Evolutionary conservation across 2,329 filamentous ascomycete species (phyloP).

Genomic region (Periconia macrospinosa): DNA sequence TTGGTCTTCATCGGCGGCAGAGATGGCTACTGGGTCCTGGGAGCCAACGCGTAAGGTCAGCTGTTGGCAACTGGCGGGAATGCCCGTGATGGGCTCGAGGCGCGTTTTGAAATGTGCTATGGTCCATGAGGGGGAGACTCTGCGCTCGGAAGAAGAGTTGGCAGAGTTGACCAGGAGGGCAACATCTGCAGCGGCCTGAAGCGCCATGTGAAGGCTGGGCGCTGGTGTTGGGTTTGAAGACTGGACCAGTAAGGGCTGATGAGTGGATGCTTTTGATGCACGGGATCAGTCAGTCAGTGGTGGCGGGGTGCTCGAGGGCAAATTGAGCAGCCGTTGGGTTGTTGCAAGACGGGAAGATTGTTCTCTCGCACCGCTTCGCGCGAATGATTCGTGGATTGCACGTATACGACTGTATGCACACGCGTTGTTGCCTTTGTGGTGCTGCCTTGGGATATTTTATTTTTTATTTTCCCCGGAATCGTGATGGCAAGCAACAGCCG

Average conservation of each 20-base stretch:
- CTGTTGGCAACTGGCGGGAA: conserved; percentile 77
- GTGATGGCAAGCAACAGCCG: too few species aligned
- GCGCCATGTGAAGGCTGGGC: conserved; percentile 25
- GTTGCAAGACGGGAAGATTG: too few species aligned
- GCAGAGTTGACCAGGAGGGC: conserved; percentile 75
- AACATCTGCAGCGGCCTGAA: conserved; percentile 66
- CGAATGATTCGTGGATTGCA: too few species aligned
- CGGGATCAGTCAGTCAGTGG: too few species aligned
- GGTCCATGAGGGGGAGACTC: conserved; percentile 90
- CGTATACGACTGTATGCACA: too few species aligned
- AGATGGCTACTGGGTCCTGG: conserved; percentile 65
- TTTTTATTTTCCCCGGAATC: too few species aligned
- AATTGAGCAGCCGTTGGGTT: too few species aligned
- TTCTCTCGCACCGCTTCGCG: too few species aligned
- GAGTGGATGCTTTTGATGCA: neutral
- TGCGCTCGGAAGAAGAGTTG: conserved; percentile 80
- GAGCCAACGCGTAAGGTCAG: conserved; percentile 70
- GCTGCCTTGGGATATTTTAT: too few species aligned
- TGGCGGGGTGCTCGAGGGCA: too few species aligned
- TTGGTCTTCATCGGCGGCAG: conserved; percentile 72
- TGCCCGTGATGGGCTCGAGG: conserved; percentile 89
- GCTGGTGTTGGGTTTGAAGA: neutral
- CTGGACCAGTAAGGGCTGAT: neutral
- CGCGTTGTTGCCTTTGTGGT: too few species aligned
- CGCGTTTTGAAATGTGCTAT: conserved; percentile 82